phyloP scores from a whole-genome alignment of 148 eudicot genomes.

The Talinum fruticosum region DNA sequence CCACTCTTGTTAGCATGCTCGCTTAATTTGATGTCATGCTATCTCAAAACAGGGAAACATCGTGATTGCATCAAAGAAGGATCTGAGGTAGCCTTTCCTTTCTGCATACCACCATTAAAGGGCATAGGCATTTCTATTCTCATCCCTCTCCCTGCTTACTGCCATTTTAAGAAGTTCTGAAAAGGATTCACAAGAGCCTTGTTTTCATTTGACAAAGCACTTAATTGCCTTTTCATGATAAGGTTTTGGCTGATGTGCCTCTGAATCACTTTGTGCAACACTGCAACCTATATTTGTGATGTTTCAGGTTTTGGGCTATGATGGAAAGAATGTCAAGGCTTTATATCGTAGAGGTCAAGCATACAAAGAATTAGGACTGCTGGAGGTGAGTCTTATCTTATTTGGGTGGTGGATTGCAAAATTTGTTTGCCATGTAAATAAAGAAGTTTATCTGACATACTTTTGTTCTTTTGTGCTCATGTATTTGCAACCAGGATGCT shows the following conservation, averaged over 20 bases:
- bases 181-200: not conserved
- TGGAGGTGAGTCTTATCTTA: constrained; percentile 51
- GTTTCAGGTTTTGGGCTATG: constrained; percentile 71
- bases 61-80: constrained; percentile 86
- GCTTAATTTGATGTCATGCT: constrained; percentile 95
- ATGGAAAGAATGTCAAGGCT: constrained; percentile 78
- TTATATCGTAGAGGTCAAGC: constrained; percentile 95
- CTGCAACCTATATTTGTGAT: not conserved
- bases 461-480: not conserved
- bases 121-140: not conserved
- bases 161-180: not conserved
- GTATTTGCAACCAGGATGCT: constrained; percentile 49
- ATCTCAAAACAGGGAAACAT: constrained; percentile 71
- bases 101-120: not conserved
- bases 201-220: not conserved
- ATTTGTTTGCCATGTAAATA: constrained; percentile 6
- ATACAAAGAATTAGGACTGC: constrained; percentile 65
- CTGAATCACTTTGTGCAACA: not conserved
- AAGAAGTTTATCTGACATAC: constrained; percentile 14
- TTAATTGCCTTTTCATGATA: not conserved
- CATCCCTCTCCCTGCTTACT: not conserved
- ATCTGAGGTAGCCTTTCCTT: constrained; percentile 52
- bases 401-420: constrained; percentile 11
- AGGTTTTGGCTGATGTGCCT: not conserved
- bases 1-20: constrained; percentile 68